phyloP scores from a whole-genome alignment of 1,284 basidiomycete species.

The Ganoderma resinaceum region DNA sequence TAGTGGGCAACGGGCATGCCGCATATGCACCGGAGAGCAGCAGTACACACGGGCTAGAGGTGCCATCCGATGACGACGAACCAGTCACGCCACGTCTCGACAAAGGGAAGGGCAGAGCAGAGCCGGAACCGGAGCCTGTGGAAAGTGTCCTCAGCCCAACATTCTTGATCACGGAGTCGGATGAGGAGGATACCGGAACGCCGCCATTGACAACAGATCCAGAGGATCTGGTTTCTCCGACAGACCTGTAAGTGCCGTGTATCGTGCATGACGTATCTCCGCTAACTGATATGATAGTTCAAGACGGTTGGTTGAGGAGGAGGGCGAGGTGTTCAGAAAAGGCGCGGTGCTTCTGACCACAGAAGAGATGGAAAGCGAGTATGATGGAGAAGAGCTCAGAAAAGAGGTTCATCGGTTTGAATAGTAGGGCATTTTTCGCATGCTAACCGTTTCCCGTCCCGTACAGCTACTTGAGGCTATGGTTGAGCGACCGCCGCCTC shows the following conservation, averaged over 20 bases:
- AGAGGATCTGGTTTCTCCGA: constrained; percentile 55
- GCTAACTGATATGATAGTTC: constrained; percentile 54
- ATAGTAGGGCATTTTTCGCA: constrained; percentile 6
- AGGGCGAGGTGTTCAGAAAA: constrained; percentile 93
- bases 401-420: constrained; percentile 70
- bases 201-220: constrained; percentile 47
- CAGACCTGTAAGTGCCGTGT: constrained; percentile 57
- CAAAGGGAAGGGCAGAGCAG: constrained; percentile 77
- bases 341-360: constrained; percentile 81
- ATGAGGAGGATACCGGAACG: constrained; percentile 67
- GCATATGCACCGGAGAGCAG: constrained; percentile 34
- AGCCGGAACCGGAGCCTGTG: constrained; percentile 67
- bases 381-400: constrained; percentile 83
- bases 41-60: neutral
- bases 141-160: constrained; percentile 78
- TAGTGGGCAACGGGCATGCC: constrained; percentile 31
- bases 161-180: constrained; percentile 66
- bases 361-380: constrained; percentile 86
- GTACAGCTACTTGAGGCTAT: constrained; percentile 62
- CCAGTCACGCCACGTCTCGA: constrained; percentile 69
- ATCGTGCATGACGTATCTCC: neutral
- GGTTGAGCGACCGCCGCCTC: constrained; percentile 68
- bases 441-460: neutral
- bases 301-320: constrained; percentile 83
- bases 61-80: constrained; percentile 42